Evolutionary conservation across 2,329 filamentous ascomycete species (phyloP), one percentile per base, ranked within the genome.

Genomic region (Trichophyton schoenleinii): DNA sequence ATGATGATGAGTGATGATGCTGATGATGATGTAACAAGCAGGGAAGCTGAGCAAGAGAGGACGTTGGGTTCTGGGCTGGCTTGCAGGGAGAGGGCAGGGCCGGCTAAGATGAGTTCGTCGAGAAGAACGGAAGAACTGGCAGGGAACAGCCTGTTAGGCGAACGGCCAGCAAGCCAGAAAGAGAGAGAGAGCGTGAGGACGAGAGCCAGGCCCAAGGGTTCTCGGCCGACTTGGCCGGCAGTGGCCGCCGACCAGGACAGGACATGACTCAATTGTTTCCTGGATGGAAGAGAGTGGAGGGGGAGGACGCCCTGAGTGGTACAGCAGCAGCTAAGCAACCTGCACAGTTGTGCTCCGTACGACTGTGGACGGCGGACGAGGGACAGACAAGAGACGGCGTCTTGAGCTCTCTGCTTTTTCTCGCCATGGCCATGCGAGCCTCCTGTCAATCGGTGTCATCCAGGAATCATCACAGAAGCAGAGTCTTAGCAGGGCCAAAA

Each of bases 61-160:
- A 13, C 49, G 49, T 28, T 53, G 25, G 3, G 49, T 53, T 53
- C 49, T 53, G 49, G 49, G n/a, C 49, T 34, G 49, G 28, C 44
- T 48, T 48, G 44, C 49, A 53, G 49, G 49, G 49, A 53, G 49
- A 53, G 49, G 49, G 8, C 49, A 53, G 49, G 49, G 49, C 22
- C 49, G 49, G 49, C 13, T 31, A 28, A 53, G 49, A 53, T 53
- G 22, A 53, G 49, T 53, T 53, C 49, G 49, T 53, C 7, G 22
- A 44, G 41, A 44, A 7, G 49, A 53, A 22, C 49, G 49, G 49
- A 53, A 31, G 49, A 53, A 53, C 49, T 5, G 22, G 22, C 49
- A 53, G n/a, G 49, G 49, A 53, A 34, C 22, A 28, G 22, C 11
- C 46, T 22, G 18, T 38, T 38, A 3, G 34, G 11, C 9, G 34